Evolutionary conservation across 2,329 filamentous ascomycete genomes (phyloP), one percentile per base, ranked within the genome.

Genomic region (Raffaelea deltoideospora): DNA sequence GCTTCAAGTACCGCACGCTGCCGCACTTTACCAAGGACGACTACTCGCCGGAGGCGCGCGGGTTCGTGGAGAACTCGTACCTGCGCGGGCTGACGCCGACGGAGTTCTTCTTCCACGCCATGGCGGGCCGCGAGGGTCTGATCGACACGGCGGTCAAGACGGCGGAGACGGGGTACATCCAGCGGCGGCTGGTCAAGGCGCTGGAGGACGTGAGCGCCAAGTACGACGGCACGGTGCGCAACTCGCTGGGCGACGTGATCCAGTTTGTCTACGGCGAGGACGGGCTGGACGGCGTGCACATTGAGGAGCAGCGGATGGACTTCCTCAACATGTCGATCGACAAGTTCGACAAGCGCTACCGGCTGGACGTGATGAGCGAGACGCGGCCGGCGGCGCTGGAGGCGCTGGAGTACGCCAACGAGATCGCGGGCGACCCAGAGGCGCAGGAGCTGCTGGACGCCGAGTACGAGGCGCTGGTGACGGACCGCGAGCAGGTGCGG

Each of bases 101-200:
- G 1, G 90, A 98, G 49, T 98, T 98, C 63, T 98, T 95, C 66
- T 98, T 98, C 71, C 90, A 98, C 72, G 90, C 90, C 53, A 98
- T 98, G 90, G 90, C 90, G 68, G 90, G 90, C 85, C 78, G 90
- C 66, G 90, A 98, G 63, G 90, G 90, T 93, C 70, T 98, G 38
- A 98, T 98, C 50, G 90, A 98, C 70, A 98, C 90, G 36, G 90
- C 90, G 47, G 92, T 98, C 61, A 98, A 98, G 72, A 98, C 90
- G 46, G 90, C 90, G 17, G 92, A 98, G 60, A 98, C 92, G 40
- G 90, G 90, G 61, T 98, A 98, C 57, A 98, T 98, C 46, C 92
- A 98, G 60, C 84, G 90, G 62, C 86, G 92, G 67, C 72, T 98
- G 32, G 90, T 98, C 52, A 98, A 98, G 62, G 92, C 92, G 10